Conservation (phyloP, 805 yeast genomes). For the Hanseniaspora lindneri region DNA sequence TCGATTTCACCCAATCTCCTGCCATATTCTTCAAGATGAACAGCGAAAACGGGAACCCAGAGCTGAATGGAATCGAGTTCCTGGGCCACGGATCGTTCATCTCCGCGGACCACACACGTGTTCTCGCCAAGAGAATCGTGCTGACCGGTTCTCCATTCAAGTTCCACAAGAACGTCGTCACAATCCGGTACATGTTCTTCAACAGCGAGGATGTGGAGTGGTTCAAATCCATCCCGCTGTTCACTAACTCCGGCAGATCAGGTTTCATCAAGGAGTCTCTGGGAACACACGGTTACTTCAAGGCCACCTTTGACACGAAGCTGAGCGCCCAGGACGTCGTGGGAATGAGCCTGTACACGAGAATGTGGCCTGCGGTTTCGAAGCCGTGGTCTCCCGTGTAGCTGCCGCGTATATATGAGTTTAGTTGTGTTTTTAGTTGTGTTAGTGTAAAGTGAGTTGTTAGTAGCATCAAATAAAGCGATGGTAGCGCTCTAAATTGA, state of each 20-base stretch:
- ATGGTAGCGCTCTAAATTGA: no score
- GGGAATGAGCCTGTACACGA: slow-evolving; percentile 85
- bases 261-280: slow-evolving; percentile 90
- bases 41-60: slow-evolving; percentile 28
- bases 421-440: no score
- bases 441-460: no score
- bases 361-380: slow-evolving; percentile 72
- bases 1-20: slow-evolving; percentile 71
- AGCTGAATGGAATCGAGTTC: slow-evolving; percentile 43
- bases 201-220: slow-evolving; percentile 75
- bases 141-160: slow-evolving; percentile 91
- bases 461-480: no score
- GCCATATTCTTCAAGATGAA: slow-evolving; percentile 57
- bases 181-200: slow-evolving; percentile 95
- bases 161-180: slow-evolving; percentile 83
- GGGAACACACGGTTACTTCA: slow-evolving; percentile 98
- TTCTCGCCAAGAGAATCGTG: slow-evolving; percentile 76
- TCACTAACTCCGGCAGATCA: slow-evolving; percentile 82
- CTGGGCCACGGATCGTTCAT: slow-evolving; percentile 85
- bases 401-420: not conserved
- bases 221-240: slow-evolving; percentile 84
- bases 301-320: slow-evolving; percentile 86
- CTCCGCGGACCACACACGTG: slow-evolving; percentile 72
- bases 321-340: slow-evolving; percentile 83
- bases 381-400: slow-evolving; percentile 25